Evolutionary conservation across 768 basidiomycete genomes (phyloP).

Genomic region (Mycena olivaceomarginata): DNA sequence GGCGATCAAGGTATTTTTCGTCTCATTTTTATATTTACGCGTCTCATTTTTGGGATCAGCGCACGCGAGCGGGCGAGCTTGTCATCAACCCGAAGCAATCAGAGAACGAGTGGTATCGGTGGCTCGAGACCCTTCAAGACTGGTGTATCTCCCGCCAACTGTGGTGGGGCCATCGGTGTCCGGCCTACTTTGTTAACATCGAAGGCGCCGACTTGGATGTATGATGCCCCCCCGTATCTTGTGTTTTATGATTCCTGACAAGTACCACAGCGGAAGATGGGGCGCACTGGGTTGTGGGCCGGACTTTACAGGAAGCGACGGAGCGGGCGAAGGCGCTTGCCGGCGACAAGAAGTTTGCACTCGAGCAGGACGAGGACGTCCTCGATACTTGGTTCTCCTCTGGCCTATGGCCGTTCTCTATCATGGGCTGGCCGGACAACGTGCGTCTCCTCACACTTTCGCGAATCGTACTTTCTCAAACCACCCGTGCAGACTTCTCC

Average conservation of each 20-base stretch:
- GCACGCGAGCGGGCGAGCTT: conserved; percentile 92
- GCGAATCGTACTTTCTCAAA: background rate
- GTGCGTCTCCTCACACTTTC: conserved; percentile 58
- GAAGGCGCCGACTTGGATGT: conserved; percentile 86
- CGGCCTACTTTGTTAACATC: conserved; percentile 93
- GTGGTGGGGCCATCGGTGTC: conserved; percentile 99
- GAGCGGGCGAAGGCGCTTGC: conserved; percentile 84
- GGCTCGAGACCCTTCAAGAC: conserved; percentile 96
- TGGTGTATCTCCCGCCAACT: conserved; percentile 99
- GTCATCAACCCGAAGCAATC: conserved; percentile 88
- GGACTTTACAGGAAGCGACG: conserved; percentile 85
- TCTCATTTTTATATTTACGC: background rate
- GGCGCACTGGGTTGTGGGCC: conserved; percentile 94
- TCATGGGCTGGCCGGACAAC: conserved; percentile 98
- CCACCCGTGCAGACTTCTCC: conserved; percentile 66
- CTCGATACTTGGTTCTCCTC: conserved; percentile 99
- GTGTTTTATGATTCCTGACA: conserved; percentile 49
- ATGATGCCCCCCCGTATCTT: conserved; percentile 43
- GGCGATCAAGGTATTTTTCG: conserved; percentile 81
- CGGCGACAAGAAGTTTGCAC: conserved; percentile 77
- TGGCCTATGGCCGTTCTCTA: conserved; percentile 97
- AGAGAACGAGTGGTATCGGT: conserved; percentile 96
- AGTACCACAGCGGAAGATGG: conserved; percentile 68
- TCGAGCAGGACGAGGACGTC: conserved; percentile 97
- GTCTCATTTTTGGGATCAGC: conserved; percentile 64